Conservation (phyloP, 305 asterid species). For the Solanum hybrid region DNA sequence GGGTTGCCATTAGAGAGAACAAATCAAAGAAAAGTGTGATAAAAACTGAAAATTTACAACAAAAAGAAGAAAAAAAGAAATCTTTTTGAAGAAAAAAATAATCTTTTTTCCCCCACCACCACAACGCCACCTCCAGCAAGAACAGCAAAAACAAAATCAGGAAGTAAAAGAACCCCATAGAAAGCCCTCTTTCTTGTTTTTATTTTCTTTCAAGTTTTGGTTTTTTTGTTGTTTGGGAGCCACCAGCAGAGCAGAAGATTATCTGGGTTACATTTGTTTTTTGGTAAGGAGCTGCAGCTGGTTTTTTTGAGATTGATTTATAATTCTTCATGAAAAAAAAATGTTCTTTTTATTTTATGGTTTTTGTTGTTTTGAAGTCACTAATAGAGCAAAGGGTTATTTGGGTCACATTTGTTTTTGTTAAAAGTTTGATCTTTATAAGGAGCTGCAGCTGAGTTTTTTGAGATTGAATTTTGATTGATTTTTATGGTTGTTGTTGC, state of each 20-base stretch:
- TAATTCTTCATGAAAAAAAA: neutral
- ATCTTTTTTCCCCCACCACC: neutral
- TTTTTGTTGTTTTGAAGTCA: conserved; percentile 7
- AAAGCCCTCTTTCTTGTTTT: neutral
- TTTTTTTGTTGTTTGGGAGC: conserved; percentile 1
- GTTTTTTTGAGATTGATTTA: neutral
- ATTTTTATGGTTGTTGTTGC: neutral
- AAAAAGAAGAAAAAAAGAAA: neutral
- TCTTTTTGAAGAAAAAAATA: neutral
- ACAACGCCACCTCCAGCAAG: neutral
- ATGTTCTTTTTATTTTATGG: neutral
- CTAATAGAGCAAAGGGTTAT: neutral
- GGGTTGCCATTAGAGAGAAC: neutral
- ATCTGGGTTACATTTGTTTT: neutral
- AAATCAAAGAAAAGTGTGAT: neutral
- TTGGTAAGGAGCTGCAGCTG: neutral
- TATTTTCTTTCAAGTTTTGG: neutral
- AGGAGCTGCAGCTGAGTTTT: neutral
- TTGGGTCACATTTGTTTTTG: neutral
- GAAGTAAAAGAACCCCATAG: neutral
- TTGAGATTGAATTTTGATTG: neutral
- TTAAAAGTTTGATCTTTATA: neutral
- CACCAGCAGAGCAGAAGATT: neutral
- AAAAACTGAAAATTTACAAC: neutral
- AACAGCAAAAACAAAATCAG: neutral